Percentiles rank a stretch among this genome's conserved stretches.
These are phyloP conservation scores for Taphrina deformans DNA, from an alignment of 1,139 yeast species.

Conservation along the genomic window DNA sequence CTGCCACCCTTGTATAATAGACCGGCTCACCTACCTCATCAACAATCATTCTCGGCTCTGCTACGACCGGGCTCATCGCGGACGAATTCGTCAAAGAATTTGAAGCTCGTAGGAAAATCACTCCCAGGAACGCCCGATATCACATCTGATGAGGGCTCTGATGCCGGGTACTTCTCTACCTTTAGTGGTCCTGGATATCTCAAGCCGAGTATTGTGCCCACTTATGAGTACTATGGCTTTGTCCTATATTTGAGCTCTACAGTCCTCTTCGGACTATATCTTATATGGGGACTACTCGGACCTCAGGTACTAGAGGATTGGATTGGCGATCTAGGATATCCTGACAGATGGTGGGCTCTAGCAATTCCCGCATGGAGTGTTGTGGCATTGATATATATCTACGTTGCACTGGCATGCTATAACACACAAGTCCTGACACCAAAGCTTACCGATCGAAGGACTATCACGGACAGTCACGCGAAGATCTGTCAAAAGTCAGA, in stretches of 20 bases:
- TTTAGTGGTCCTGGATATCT: conserved; percentile 20
- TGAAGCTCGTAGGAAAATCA: neutral
- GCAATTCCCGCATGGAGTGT: conserved; percentile 71
- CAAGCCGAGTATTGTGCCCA: conserved; percentile 34
- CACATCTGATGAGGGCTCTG: conserved; percentile 18
- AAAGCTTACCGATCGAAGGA: conserved; percentile 58
- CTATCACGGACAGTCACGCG: conserved; percentile 68
- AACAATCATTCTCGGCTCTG: conserved; percentile 25
- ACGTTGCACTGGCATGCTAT: conserved; percentile 67
- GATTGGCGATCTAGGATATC: conserved; percentile 68
- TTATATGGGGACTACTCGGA: conserved; percentile 63
- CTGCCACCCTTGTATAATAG: conserved; percentile 29
- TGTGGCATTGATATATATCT: conserved; percentile 68
- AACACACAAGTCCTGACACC: conserved; percentile 72
- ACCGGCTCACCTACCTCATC: conserved; percentile 28
- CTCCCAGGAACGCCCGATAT: conserved; percentile 27
- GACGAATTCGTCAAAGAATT: neutral
- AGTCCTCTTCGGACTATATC: conserved; percentile 49
- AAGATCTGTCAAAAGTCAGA: conserved; percentile 45
- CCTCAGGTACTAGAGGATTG: conserved; percentile 58
- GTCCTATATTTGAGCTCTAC: conserved; percentile 35
- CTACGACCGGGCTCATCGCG: conserved; percentile 18
- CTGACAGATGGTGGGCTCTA: conserved; percentile 84
- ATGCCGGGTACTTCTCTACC: conserved; percentile 16
- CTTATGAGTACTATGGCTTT: conserved; percentile 37